These are phyloP conservation scores for Penicillium psychrofluorescens DNA, from an alignment of 495 filamentous ascomycete genomes.

Conservation along the genomic window DNA sequence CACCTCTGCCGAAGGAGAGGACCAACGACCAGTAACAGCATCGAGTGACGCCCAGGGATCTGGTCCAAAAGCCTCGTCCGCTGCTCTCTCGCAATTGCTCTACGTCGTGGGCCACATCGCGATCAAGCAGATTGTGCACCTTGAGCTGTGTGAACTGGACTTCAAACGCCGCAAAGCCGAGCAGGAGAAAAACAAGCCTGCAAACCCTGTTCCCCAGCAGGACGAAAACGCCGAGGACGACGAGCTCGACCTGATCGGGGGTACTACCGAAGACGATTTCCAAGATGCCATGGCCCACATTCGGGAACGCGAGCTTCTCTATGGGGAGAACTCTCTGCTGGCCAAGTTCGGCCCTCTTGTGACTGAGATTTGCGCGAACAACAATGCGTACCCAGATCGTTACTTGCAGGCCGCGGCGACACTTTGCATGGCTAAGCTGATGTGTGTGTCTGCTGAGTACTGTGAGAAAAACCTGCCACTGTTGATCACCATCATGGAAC, in stretches of 20 bases:
- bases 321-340: conserved; percentile 76
- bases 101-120: conserved; percentile 96
- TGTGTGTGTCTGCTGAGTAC: conserved; percentile 94
- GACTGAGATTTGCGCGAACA: conserved; percentile 88
- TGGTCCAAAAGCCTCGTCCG: conserved; percentile 41
- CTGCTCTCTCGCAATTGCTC: conserved; percentile 80
- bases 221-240: conserved; percentile 53
- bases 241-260: conserved; percentile 92
- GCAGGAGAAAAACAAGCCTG: conserved; percentile 75
- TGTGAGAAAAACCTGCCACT: conserved; percentile 90
- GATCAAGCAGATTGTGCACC: conserved; percentile 98
- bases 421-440: conserved; percentile 94
- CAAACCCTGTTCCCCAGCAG: conserved; percentile 35
- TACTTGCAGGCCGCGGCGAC: conserved; percentile 89
- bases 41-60: conserved; percentile 22
- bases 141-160: conserved; percentile 94
- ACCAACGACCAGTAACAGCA: conserved; percentile 42
- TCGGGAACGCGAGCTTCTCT: conserved; percentile 88
- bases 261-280: conserved; percentile 97
- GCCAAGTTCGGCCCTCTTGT: conserved; percentile 86
- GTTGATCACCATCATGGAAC: conserved; percentile 96
- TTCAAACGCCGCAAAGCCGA: conserved; percentile 96
- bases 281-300: conserved; percentile 93
- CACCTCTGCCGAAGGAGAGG: conserved; percentile 22
- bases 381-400: conserved; percentile 78